Evolutionary conservation across 2,329 filamentous ascomycete species (phyloP).

Genomic region (Xylariaceae sp.): DNA sequence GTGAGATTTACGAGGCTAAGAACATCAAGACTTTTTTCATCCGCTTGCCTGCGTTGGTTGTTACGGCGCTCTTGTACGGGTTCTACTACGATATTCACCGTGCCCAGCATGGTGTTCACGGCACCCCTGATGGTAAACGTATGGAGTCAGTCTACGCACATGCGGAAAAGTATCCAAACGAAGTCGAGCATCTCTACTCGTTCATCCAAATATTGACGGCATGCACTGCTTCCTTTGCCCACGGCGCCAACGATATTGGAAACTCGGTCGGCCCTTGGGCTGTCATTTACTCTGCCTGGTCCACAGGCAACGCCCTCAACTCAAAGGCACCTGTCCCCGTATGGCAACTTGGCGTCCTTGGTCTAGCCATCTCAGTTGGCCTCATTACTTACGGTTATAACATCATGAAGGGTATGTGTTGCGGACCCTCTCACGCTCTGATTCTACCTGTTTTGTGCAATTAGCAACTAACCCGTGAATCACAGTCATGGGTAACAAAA

Average conservation of each 20-base stretch:
- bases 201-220: conserved; percentile 65
- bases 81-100: conserved; percentile 78
- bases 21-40: conserved; percentile 62
- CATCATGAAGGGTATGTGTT: conserved; percentile 68
- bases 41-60: conserved; percentile 65
- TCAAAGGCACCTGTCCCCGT: conserved; percentile 64
- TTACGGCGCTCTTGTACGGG: conserved; percentile 65
- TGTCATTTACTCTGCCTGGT: conserved; percentile 65
- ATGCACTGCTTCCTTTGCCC: conserved; percentile 68
- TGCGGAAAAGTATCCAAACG: conserved; percentile 63
- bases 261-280: conserved; percentile 69
- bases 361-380: conserved; percentile 59
- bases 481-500: conserved; percentile 61
- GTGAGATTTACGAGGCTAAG: conserved; percentile 68
- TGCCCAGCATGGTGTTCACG: conserved; percentile 64
- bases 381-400: conserved; percentile 75
- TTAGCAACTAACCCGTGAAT: conserved; percentile 20
- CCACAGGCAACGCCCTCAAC: conserved; percentile 55
- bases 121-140: conserved; percentile 68
- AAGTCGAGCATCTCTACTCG: conserved; percentile 66
- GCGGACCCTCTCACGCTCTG: neutral
- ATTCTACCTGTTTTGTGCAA: neutral
- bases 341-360: conserved; percentile 72
- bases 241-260: conserved; percentile 74
- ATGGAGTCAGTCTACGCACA: conserved; percentile 64